These are phyloP conservation scores for Conticribra weissflogii DNA, from an alignment of 108 stramenopile genomes.

Conservation along the genomic window DNA sequence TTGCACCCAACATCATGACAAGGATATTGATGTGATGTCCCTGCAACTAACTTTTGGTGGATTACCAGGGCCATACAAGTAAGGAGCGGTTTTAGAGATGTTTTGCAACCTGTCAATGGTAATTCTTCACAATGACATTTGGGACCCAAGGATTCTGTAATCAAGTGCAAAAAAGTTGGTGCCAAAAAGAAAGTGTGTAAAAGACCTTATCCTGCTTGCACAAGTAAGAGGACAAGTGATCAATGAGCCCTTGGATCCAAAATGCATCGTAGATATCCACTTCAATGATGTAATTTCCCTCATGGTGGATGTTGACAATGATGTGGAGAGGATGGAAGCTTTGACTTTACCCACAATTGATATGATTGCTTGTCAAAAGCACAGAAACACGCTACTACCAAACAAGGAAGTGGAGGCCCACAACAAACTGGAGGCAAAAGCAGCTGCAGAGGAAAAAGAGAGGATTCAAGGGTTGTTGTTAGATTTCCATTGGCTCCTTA, in stretches of 20 bases:
- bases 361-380: not conserved
- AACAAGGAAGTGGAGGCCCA: constrained; percentile 16
- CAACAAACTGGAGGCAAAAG: constrained; percentile 20
- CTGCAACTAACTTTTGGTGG: constrained; percentile 31
- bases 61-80: constrained; percentile 20
- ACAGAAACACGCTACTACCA: constrained; percentile 17
- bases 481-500: constrained; percentile 5
- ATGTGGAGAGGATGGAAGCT: no score
- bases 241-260: constrained; percentile 9
- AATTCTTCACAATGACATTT: constrained; percentile 12
- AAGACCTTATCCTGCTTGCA: constrained; percentile 11
- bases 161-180: not conserved
- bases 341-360: no score
- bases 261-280: constrained; percentile 22
- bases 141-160: constrained; percentile 18
- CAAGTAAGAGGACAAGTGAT: constrained; percentile 16
- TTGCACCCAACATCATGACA: constrained; percentile 9
- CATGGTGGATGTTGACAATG: no score
- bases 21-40: not conserved
- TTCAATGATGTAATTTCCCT: constrained; percentile 29
- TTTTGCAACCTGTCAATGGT: constrained; percentile 25
- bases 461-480: constrained; percentile 19
- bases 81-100: constrained; percentile 12
- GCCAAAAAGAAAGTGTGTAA: not conserved
- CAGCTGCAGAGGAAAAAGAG: constrained; percentile 19